Evolutionary conservation across 768 basidiomycete genomes (phyloP).

Genomic region (Amanita muscaria): DNA sequence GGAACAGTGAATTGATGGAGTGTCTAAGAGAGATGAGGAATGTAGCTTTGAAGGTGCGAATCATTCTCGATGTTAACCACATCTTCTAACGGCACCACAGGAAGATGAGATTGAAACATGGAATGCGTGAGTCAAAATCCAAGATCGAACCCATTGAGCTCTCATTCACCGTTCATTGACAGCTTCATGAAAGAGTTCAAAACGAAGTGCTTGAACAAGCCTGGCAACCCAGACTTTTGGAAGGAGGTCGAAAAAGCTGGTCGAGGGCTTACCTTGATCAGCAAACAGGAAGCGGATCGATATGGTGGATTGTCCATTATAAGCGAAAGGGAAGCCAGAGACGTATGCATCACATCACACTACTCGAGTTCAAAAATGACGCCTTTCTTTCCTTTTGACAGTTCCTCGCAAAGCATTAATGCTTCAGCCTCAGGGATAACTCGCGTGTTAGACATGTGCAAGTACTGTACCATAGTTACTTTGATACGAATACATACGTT

Average conservation of each 20-base stretch:
- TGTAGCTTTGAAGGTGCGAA: constrained; percentile 51
- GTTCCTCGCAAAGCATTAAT: too few relatives aligned
- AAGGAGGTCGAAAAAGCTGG: constrained; percentile 40
- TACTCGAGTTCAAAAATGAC: too few relatives aligned
- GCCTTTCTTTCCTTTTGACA: too few relatives aligned
- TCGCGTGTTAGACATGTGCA: too few relatives aligned
- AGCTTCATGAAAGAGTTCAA: constrained; percentile 61
- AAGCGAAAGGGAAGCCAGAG: constrained; percentile 42
- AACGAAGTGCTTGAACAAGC: constrained; percentile 39
- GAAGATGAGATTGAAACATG: constrained; percentile 80
- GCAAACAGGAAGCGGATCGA: constrained; percentile 48
- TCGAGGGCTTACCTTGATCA: constrained; percentile 52
- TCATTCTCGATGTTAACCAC: neutral
- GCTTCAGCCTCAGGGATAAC: too few relatives aligned
- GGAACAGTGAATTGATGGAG: constrained; percentile 61
- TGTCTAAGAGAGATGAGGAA: constrained; percentile 64
- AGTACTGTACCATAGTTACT: neutral
- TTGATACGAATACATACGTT: too few relatives aligned
- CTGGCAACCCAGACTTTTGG: constrained; percentile 70
- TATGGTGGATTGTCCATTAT: constrained; percentile 50
- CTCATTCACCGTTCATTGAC: neutral
- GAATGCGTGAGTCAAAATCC: constrained; percentile 47
- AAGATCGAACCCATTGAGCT: neutral
- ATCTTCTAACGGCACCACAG: constrained; percentile 22
- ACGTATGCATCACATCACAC: constrained; percentile 36